Base-by-base conservation (phyloP, 352 stramenopile species). In the Blastocystis sp. region DNA sequence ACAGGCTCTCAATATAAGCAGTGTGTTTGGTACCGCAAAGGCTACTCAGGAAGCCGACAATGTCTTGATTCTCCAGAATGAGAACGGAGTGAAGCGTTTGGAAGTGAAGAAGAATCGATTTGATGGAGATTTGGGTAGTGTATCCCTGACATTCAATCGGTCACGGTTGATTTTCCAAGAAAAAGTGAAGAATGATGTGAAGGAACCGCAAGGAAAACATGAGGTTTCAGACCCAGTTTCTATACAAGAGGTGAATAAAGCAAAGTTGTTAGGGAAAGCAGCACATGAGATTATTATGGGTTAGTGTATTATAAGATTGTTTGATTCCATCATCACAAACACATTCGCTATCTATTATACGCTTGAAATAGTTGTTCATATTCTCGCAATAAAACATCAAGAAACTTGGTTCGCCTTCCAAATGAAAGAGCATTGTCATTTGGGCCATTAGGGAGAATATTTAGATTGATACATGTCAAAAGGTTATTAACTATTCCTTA, bases 31-130 rank as follows among this genome's bases (percentile, higher is more conserved):
- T 65, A 97, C 94, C 27, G 96, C 95, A 49, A 99, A 99, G 89
- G 96, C 95, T 11, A 98, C 96, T 0, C 97, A 99, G 91, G 97
- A 99, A 91, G 96, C 96, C 11, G 97, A 99, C 89, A 98, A 97
- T 65, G 96, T 99, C 24, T 89, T 99, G n/a, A 98, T 99, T 73
- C 89, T 99, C 54, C 97, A 99, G 90, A 92, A 90, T 51, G 91
- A 69, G 5, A 88, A 66, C n/a, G 88, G 88, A 39, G 89, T 88
- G 29, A 89, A 89, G 88, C 75, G 24, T 35, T 12, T 89, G 12
- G 85, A 88, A 39, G 71, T 99, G 61, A 93, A 93, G 69, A 98
- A 98, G 90, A 98, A 98, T 89, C 92, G 95, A 9, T 97, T 96
- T 86, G 93, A 97, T 85, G 95, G 95, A 51, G 91, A 92, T 37